phyloP scores from a whole-genome alignment of 2,329 filamentous ascomycete species.

The Chlorencoelia australis region DNA sequence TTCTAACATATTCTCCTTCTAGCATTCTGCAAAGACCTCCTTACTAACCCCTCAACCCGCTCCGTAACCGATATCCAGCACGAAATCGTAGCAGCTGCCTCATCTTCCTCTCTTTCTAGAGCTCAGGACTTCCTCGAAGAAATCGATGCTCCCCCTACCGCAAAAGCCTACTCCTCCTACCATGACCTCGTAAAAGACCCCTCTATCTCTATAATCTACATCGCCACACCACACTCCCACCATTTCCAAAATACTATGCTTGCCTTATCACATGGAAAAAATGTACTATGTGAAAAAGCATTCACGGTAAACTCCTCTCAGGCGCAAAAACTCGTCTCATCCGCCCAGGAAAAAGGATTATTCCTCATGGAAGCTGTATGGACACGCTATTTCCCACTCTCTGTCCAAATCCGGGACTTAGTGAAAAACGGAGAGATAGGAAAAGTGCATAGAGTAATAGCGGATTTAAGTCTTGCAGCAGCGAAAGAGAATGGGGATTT shows the following conservation, averaged over 20 bases:
- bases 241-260: constrained; percentile 63
- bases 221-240: constrained; percentile 63
- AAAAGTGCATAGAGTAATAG: constrained; percentile 33
- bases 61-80: constrained; percentile 51
- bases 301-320: constrained; percentile 62
- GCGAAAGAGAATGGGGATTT: constrained; percentile 41
- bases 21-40: constrained; percentile 53
- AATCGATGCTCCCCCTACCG: constrained; percentile 42
- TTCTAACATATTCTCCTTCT: constrained; percentile 4
- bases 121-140: constrained; percentile 53
- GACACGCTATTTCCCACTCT: constrained; percentile 62
- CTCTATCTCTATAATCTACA: constrained; percentile 58
- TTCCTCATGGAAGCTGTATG: constrained; percentile 59
- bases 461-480: constrained; percentile 35
- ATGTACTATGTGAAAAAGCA: constrained; percentile 63
- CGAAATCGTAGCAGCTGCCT: constrained; percentile 52
- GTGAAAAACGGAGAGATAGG: constrained; percentile 29
- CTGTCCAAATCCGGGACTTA: constrained; percentile 46
- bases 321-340: constrained; percentile 46
- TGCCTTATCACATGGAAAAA: constrained; percentile 53
- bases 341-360: constrained; percentile 49
- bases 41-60: constrained; percentile 49
- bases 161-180: constrained; percentile 56
- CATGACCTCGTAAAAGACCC: constrained; percentile 53
- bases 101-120: constrained; percentile 48